Conservation (phyloP, 2,329 filamentous ascomycete genomes). For the Fusarium oligoseptatum region DNA sequence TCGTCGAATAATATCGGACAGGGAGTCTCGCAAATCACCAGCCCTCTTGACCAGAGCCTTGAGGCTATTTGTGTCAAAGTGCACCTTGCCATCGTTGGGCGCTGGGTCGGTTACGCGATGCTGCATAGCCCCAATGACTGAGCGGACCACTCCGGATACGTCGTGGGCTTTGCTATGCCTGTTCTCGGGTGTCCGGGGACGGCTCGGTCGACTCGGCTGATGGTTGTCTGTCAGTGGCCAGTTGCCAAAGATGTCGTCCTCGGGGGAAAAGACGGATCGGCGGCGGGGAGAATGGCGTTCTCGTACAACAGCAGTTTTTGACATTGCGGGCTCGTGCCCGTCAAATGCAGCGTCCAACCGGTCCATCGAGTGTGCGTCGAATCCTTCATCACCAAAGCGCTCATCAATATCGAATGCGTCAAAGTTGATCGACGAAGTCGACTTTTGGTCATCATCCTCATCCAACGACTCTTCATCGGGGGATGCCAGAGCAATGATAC, state of each 20-base stretch:
- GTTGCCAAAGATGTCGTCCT: conserved; percentile 75
- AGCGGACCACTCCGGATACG: conserved; percentile 66
- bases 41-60: conserved; percentile 75
- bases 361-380: conserved; percentile 61
- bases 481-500: conserved; percentile 86
- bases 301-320: conserved; percentile 66
- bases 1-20: conserved; percentile 71
- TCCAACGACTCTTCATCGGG: conserved; percentile 71
- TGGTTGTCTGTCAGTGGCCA: conserved; percentile 58
- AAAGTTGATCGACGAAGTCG: conserved; percentile 56
- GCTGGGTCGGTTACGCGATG: conserved; percentile 60
- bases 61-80: conserved; percentile 78
- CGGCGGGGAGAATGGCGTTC: conserved; percentile 66
- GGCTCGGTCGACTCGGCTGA: conserved; percentile 54
- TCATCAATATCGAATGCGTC: conserved; percentile 58
- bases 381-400: conserved; percentile 61
- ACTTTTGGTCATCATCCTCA: conserved; percentile 52
- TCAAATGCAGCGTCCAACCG: conserved; percentile 59
- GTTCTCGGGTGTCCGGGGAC: conserved; percentile 58
- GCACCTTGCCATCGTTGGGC: conserved; percentile 61
- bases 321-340: conserved; percentile 58
- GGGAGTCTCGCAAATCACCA: conserved; percentile 68
- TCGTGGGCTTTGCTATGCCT: conserved; percentile 51
- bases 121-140: conserved; percentile 75
- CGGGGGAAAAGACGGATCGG: conserved; percentile 73